A percentile compares a stretch with the other conserved stretches of the same genome.
Evolutionary conservation across 164 flowering plant genomes (phyloP).

Genomic region (Piper longum): DNA sequence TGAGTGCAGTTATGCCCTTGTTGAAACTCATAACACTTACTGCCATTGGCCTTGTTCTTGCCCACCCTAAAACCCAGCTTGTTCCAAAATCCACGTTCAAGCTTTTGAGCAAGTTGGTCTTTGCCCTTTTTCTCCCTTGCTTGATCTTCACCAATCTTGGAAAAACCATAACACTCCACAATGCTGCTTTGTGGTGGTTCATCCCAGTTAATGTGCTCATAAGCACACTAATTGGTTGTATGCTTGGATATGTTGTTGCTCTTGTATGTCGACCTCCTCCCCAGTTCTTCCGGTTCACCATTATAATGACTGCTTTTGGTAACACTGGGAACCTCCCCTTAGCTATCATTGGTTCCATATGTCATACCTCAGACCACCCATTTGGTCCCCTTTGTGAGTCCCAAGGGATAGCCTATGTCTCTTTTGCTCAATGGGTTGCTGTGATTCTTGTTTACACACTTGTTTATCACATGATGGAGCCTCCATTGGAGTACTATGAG

Average conservation of each 20-base stretch:
- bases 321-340: constrained; percentile 78
- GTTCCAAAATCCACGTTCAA: constrained; percentile 65
- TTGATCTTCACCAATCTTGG: constrained; percentile 72
- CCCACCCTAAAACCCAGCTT: constrained; percentile 44
- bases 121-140: constrained; percentile 80
- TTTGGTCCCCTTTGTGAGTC: constrained; percentile 59
- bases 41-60: constrained; percentile 58
- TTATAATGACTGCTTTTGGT: constrained; percentile 83
- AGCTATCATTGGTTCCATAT: constrained; percentile 68
- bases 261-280: constrained; percentile 70
- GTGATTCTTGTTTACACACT: constrained; percentile 74
- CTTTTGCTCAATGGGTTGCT: constrained; percentile 89
- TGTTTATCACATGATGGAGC: constrained; percentile 98
- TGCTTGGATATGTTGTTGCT: constrained; percentile 58
- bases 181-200: constrained; percentile 68
- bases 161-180: constrained; percentile 37
- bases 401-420: constrained; percentile 69
- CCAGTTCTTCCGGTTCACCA: constrained; percentile 46
- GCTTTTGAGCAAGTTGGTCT: constrained; percentile 89
- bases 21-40: constrained; percentile 70
- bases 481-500: constrained; percentile 70
- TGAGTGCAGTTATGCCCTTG: constrained; percentile 52
- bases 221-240: constrained; percentile 50
- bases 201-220: constrained; percentile 69
- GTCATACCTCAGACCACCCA: constrained; percentile 46